Evolutionary conservation across 805 yeast genomes (phyloP).

Genomic region (Yarrowia sp.): DNA sequence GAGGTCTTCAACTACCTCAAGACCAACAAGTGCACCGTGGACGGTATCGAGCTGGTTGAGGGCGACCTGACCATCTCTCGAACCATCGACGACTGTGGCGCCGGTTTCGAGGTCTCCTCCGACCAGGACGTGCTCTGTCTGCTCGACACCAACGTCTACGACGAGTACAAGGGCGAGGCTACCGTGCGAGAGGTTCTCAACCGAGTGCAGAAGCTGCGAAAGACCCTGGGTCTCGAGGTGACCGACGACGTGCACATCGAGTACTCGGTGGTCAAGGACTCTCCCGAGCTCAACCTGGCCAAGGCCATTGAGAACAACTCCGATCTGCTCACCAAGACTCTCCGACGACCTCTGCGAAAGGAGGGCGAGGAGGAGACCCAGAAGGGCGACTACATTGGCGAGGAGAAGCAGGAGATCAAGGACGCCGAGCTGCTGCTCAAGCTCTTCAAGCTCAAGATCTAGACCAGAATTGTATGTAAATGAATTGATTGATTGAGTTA

Average conservation of each 20-base stretch:
- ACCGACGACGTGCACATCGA: constrained; percentile 94
- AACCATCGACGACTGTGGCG: constrained; percentile 76
- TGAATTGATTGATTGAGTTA: constrained; percentile 1
- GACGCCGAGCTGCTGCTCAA: constrained; percentile 34
- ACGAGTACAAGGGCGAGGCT: constrained; percentile 91
- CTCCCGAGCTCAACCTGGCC: constrained; percentile 53
- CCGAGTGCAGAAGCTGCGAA: constrained; percentile 96
- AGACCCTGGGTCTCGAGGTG: constrained; percentile 92
- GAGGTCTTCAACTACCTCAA: constrained; percentile 79
- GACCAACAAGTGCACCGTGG: constrained; percentile 80
- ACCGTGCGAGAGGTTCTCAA: constrained; percentile 94
- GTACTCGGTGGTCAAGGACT: constrained; percentile 68
- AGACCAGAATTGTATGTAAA: neutral
- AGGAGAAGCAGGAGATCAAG: constrained; percentile 76
- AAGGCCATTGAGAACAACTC: constrained; percentile 67
- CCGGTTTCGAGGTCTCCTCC: constrained; percentile 86
- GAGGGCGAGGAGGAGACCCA: constrained; percentile 55
- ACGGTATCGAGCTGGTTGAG: constrained; percentile 82
- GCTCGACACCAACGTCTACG: constrained; percentile 84
- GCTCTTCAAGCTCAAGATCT: constrained; percentile 34
- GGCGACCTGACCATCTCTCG: constrained; percentile 92
- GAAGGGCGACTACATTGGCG: constrained; percentile 64
- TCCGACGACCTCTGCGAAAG: constrained; percentile 68
- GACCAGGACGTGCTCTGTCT: constrained; percentile 89
- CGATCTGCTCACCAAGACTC: constrained; percentile 75